phyloP scores from a whole-genome alignment of 768 basidiomycete genomes.

The Naganishia antarctica region DNA sequence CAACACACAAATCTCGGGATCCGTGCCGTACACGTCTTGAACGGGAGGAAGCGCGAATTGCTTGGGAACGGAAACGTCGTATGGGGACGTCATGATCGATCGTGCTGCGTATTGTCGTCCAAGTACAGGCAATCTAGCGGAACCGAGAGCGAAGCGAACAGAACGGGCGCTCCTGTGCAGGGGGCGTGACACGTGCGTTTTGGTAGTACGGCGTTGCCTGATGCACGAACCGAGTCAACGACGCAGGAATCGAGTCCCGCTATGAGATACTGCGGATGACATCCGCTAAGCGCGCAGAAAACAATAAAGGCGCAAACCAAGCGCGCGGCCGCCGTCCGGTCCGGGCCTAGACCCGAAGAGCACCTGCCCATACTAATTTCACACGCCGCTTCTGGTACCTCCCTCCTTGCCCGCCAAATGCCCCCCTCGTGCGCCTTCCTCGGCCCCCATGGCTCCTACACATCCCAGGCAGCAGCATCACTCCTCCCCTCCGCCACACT shows the following conservation, averaged over 20 bases:
- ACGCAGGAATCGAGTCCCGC: too few species aligned
- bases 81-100: not conserved
- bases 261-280: too few species aligned
- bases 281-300: too few species aligned
- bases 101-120: too few species aligned
- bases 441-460: not conserved
- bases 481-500: not conserved
- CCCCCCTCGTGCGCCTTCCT: constrained; percentile 4
- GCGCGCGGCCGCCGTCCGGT: too few species aligned
- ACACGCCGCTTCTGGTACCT: too few species aligned
- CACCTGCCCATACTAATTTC: not conserved
- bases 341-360: not conserved
- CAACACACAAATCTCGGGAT: constrained; percentile 32
- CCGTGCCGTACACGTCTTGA: constrained; percentile 31
- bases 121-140: too few species aligned
- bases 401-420: not conserved
- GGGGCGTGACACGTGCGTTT: too few species aligned
- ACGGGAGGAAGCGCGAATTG: constrained; percentile 36
- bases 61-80: constrained; percentile 17
- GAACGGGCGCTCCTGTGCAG: not conserved
- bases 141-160: not conserved
- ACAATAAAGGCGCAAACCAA: too few species aligned
- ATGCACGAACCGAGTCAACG: too few species aligned
- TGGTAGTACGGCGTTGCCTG: too few species aligned
- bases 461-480: not conserved